A percentile compares a stretch with the other conserved stretches of the same genome.
Conservation (phyloP, 768 basidiomycete species). For the Gyrodon lividus region DNA sequence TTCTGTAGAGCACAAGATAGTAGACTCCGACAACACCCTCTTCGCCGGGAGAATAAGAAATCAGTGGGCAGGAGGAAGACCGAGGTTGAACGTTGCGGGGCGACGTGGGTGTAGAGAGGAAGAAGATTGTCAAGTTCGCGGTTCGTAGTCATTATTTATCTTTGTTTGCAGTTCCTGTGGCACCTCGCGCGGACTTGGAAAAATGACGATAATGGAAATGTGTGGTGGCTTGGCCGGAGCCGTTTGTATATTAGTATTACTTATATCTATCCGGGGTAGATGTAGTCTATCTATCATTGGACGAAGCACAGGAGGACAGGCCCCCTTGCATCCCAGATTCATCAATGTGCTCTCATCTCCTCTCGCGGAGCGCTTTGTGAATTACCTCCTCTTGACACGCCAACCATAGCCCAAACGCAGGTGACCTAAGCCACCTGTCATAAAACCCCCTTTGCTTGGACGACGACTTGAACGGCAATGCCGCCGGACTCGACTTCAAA, state of each 20-base stretch:
- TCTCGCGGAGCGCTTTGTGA: conserved; percentile 46
- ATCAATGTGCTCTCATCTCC: not conserved
- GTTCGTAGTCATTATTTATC: conserved; percentile 4
- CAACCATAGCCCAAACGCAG: conserved; percentile 79
- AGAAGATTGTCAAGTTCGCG: conserved; percentile 9
- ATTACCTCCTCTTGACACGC: conserved; percentile 74
- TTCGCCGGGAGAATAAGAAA: conserved; percentile 9
- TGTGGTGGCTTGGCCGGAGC: too few species aligned
- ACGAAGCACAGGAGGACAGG: not conserved
- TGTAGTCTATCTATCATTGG: too few species aligned
- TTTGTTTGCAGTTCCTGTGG: conserved; percentile 29
- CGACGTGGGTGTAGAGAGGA: conserved; percentile 12
- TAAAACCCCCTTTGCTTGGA: conserved; percentile 73
- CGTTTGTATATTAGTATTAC: not conserved
- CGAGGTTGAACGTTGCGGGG: not conserved
- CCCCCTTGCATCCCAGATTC: not conserved
- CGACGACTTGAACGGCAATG: conserved; percentile 72
- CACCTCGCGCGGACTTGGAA: conserved; percentile 3
- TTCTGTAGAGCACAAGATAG: conserved; percentile 19
- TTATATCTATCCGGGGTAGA: not conserved
- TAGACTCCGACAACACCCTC: conserved; percentile 14
- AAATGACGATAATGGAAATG: too few species aligned
- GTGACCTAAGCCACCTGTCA: conserved; percentile 70
- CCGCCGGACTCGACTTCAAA: conserved; percentile 65
- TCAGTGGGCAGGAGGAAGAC: not conserved